These are phyloP conservation scores for Geosmithia morbida DNA, from an alignment of 2,329 filamentous ascomycete genomes.

Conservation along the genomic window DNA sequence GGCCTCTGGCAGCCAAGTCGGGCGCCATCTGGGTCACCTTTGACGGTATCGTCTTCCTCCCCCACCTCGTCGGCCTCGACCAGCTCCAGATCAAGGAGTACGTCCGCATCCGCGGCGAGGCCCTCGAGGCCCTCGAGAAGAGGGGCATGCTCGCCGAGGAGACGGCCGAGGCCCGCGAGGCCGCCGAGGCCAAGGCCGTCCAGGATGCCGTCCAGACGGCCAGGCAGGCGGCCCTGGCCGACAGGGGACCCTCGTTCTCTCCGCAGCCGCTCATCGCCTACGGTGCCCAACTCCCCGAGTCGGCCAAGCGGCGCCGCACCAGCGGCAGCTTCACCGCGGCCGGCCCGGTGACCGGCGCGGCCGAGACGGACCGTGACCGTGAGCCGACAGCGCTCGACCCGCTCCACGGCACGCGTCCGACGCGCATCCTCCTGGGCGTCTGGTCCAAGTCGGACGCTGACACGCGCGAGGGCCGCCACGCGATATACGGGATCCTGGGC, in stretches of 20 bases:
- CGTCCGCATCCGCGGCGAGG: conserved; percentile 36
- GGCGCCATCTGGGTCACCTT: conserved; percentile 53
- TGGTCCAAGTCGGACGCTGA: conserved; percentile 40
- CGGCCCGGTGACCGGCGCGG: conserved; percentile 4
- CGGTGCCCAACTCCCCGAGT: conserved; percentile 31
- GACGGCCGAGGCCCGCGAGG: conserved; percentile 19
- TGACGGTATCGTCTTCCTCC: conserved; percentile 42
- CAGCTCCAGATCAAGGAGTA: conserved; percentile 48
- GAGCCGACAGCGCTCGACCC: conserved; percentile 16
- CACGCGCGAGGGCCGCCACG: conserved; percentile 37
- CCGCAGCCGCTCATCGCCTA: conserved; percentile 33
- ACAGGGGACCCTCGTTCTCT: conserved; percentile 21
- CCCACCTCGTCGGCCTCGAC: conserved; percentile 39
- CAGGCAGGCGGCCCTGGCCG: conserved; percentile 13
- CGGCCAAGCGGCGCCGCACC: conserved; percentile 33
- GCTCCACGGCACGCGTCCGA: conserved; percentile 38
- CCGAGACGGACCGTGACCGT: not conserved
- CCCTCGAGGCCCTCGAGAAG: conserved; percentile 6
- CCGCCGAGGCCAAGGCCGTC: conserved; percentile 26
- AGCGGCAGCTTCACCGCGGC: conserved; percentile 14
- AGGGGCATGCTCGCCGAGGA: conserved; percentile 9
- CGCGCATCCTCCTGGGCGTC: conserved; percentile 41
- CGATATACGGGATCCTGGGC: conserved; percentile 47
- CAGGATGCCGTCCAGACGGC: conserved; percentile 29
- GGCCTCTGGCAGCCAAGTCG: conserved; percentile 39